Evolutionary conservation across 2,329 filamentous ascomycete species (phyloP), one percentile per base, ranked within the genome.

Genomic region (Beauveria pseudobassiana): DNA sequence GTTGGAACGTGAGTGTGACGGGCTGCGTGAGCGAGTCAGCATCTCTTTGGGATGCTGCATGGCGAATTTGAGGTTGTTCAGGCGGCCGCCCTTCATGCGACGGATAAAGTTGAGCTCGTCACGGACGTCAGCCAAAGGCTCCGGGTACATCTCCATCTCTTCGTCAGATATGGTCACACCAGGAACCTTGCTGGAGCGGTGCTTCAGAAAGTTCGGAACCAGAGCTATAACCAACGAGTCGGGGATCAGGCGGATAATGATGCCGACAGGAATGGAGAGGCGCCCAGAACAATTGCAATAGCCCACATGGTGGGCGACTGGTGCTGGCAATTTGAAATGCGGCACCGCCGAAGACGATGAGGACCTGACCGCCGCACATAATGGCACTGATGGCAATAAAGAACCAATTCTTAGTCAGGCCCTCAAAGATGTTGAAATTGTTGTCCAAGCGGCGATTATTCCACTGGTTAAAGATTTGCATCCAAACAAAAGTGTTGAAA

Each of bases 401-500:
- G 81, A 96, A 96, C 77, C 82, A 89, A 74, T 98, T 98, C 71
- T 84, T 84, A 28, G 82, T 82, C 63, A 98, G 83, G 60, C 91
- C 91, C 72, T 97, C 93, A 64, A 98, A 93, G 65, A 98, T 92
- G 76, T 98, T 98, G 81, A 96, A 93, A 61, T 87, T 84, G 76
- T 98, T 98, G 74, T 98, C 93, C 60, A 98, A 81, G 14, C 93
- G 91, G 63, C 93, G 91, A 77, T 96, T 96, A 79, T 98, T 98
- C 83, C 96, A 90, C 72, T 96, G 89, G 76, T 98, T 98, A 80
- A 98, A 98, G 68, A 98, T 96, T 69, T 98, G 93, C 93, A 98
- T 97, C 93, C 93, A 98, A 59, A 97, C 93, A 72, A 98, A 98
- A 0, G 91, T 95, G 78, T 98, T 98, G 82, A 98, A 98, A 8